These are phyloP conservation scores for Exophiala dermatitidis DNA, from an alignment of 2,329 filamentous ascomycete genomes.

Conservation along the genomic window DNA sequence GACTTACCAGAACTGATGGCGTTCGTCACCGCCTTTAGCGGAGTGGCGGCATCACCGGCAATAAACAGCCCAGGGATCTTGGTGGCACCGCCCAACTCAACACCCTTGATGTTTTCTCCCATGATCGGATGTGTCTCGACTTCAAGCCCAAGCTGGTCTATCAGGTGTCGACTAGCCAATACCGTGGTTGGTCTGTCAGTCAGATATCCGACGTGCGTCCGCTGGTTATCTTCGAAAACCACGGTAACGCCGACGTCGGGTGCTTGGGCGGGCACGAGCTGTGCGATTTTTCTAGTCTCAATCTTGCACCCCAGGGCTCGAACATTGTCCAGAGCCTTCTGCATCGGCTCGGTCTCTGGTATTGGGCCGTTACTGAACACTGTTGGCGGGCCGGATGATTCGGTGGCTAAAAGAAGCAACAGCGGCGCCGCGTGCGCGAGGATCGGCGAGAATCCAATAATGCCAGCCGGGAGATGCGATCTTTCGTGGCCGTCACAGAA, in stretches of 20 bases:
- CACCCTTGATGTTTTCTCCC: conserved; percentile 1
- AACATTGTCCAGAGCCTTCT: no score
- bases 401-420: no score
- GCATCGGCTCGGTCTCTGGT: no score
- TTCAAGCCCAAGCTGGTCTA: conserved; percentile 1
- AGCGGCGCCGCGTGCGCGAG: neutral
- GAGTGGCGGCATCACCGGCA: conserved; percentile 1
- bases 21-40: neutral
- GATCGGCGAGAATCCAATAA: conserved; percentile 1
- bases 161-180: neutral
- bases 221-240: neutral
- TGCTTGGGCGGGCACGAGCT: no score
- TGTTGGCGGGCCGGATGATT: no score
- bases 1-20: no score
- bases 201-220: neutral
- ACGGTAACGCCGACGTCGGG: no score
- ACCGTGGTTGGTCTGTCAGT: neutral
- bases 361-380: no score
- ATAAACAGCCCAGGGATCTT: neutral
- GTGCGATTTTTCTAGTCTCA: no score
- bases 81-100: neutral
- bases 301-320: no score
- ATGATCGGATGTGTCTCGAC: neutral
- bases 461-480: neutral
- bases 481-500: conserved; percentile 6